These are phyloP conservation scores for Gossypium longicalyx DNA, from an alignment of 345 rosid species.

Conservation along the genomic window DNA sequence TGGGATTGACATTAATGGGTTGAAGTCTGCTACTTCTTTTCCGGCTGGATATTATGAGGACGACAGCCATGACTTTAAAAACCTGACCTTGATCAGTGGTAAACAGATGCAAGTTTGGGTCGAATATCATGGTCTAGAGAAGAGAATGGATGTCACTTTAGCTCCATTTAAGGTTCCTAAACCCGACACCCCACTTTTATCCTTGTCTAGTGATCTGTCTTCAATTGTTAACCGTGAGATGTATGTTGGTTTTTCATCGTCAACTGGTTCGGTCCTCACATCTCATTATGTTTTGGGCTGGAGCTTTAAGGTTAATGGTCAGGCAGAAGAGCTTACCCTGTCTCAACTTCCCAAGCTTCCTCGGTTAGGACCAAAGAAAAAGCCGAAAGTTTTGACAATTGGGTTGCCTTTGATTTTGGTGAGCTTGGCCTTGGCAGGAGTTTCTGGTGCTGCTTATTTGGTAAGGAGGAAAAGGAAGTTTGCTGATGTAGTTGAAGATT, in stretches of 20 bases:
- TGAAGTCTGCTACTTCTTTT: conserved; percentile 6
- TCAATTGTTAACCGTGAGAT: conserved; percentile 26
- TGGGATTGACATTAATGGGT: conserved; percentile 25
- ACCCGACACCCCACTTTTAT: conserved; percentile 45
- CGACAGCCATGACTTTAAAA: neutral
- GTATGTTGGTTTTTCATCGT: conserved; percentile 71
- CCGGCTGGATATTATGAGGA: conserved; percentile 18
- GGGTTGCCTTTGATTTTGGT: conserved; percentile 43
- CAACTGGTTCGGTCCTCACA: conserved; percentile 42
- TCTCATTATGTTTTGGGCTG: conserved; percentile 64
- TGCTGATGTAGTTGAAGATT: conserved; percentile 62
- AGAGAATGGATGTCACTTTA: conserved; percentile 31
- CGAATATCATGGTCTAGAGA: conserved; percentile 36
- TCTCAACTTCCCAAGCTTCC: conserved; percentile 68
- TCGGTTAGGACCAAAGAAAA: conserved; percentile 27
- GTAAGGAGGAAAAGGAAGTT: conserved; percentile 48
- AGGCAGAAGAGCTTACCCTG: conserved; percentile 35
- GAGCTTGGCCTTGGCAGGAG: conserved; percentile 17
- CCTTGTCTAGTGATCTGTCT: conserved; percentile 40
- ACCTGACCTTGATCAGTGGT: conserved; percentile 32
- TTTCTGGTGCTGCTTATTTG: conserved; percentile 19
- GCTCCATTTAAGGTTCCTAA: conserved; percentile 32
- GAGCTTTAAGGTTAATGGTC: conserved; percentile 50
- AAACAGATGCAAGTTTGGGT: conserved; percentile 43
- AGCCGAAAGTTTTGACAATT: conserved; percentile 31